phyloP scores from a whole-genome alignment of 2,329 filamentous ascomycete species.

The Myriosclerotinia duriaeana region DNA sequence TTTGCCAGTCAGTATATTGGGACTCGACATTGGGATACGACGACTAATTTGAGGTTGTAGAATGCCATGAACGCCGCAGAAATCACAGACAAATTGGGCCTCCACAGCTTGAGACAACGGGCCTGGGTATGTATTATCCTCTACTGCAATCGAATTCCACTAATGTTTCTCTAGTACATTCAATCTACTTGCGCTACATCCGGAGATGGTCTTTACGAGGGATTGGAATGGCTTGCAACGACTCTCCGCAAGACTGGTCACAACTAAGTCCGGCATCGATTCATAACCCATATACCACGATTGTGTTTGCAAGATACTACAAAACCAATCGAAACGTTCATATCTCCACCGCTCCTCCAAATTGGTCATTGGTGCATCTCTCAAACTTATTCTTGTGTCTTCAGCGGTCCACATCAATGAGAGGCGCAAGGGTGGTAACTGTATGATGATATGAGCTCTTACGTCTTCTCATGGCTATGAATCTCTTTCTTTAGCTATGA shows the following conservation, averaged over 20 bases:
- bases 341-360: constrained; percentile 37
- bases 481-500: constrained; percentile 34
- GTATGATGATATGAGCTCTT: constrained; percentile 41
- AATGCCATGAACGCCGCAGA: constrained; percentile 99
- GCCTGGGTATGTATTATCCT: constrained; percentile 78
- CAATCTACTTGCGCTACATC: constrained; percentile 99
- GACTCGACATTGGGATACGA: constrained; percentile 2
- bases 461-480: constrained; percentile 36
- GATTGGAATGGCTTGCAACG: constrained; percentile 89
- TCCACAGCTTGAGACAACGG: constrained; percentile 97
- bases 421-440: constrained; percentile 43
- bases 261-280: constrained; percentile 49
- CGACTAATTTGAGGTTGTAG: constrained; percentile 47
- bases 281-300: constrained; percentile 25
- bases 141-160: constrained; percentile 15
- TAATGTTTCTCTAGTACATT: constrained; percentile 69
- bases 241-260: constrained; percentile 75
- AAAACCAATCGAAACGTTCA: constrained; percentile 39
- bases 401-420: constrained; percentile 39
- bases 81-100: constrained; percentile 99
- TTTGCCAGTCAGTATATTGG: constrained; percentile 71
- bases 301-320: constrained; percentile 35
- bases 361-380: constrained; percentile 39
- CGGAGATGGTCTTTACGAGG: constrained; percentile 98
- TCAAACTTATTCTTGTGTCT: constrained; percentile 40